Base-by-base conservation (phyloP, 345 rosid genomes). In the Punica granatum region DNA sequence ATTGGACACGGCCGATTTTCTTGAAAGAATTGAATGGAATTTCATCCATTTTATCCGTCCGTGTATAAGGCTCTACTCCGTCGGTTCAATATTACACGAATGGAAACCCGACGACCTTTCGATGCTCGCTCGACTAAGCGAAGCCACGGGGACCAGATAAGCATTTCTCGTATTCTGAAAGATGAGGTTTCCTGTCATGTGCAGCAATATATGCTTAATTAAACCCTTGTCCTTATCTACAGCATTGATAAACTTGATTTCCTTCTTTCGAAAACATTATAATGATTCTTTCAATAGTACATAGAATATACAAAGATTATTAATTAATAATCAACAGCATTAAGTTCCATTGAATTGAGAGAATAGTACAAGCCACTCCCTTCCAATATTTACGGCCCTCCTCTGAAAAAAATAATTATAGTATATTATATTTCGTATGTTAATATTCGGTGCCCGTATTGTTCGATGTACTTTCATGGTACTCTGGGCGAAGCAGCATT, bases 151-250 rank as follows among this genome's bases (percentile, higher is more conserved):
- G 53, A 46, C 53, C 53, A 18, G 4, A 19, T 8, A 46, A 46
- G 53, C 6, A 46, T 46, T 18, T 46, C 53, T 18, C 53, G n/a
- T n/a, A n/a, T n/a, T n/a, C n/a, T 51, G 58, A 51, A 51, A 23
- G 58, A 11, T n/a, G 58, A 51, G 58, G 58, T n/a, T 51, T 51
- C 58, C 58, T 51, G 58, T 23, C 58, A 51, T 51, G 58, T 51
- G 28, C 56, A 51, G 28, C 28, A 51, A n/a, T n/a, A 51, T 51
- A n/a, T 51, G 58, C 28, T 51, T 51, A 51, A n/a, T n/a, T 51
- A 51, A 51, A 23, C 58, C 58, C 58, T 51, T 51, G 58, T 51
- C 58, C 58, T 51, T 51, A 51, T 51, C 58, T 23, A n/a, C 58
- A 51, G 23, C 58, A 7, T 51, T 51, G 30, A n/a, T 23, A 46